Evolutionary conservation across 345 rosid species (phyloP).

Genomic region (Pugionium dolabratum): DNA sequence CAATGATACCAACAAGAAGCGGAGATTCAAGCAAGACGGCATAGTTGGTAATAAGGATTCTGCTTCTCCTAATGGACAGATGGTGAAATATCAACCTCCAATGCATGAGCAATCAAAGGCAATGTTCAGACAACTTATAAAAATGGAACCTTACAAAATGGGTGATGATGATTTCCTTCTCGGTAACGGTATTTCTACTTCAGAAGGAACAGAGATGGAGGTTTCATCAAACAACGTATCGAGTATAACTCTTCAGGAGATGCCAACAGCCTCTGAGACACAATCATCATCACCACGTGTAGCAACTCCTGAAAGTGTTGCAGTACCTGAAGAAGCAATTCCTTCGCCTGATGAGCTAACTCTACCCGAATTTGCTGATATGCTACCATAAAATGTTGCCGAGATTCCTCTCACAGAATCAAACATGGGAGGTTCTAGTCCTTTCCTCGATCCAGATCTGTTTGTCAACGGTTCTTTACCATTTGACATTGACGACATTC

Average conservation of each 20-base stretch:
- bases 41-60: slow-evolving; percentile 50
- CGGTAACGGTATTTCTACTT: slow-evolving; percentile 48
- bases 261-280: slow-evolving; percentile 61
- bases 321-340: slow-evolving; percentile 47
- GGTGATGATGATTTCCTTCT: slow-evolving; percentile 55
- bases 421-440: slow-evolving; percentile 44
- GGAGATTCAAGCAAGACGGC: slow-evolving; percentile 81
- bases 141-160: slow-evolving; percentile 51
- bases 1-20: slow-evolving; percentile 75
- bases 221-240: slow-evolving; percentile 50
- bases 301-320: slow-evolving; percentile 48
- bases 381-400: slow-evolving; percentile 49
- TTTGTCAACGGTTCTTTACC: slow-evolving; percentile 48
- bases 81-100: slow-evolving; percentile 81
- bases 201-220: slow-evolving; percentile 52
- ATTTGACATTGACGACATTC: slow-evolving; percentile 56
- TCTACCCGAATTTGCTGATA: slow-evolving; percentile 54
- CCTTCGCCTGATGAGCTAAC: slow-evolving; percentile 47
- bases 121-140: slow-evolving; percentile 71
- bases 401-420: slow-evolving; percentile 46
- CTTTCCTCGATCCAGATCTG: slow-evolving; percentile 51
- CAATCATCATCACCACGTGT: slow-evolving; percentile 45
- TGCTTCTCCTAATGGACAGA: slow-evolving; percentile 74
- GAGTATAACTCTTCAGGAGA: slow-evolving; percentile 82
- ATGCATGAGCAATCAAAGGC: slow-evolving; percentile 72